Evolutionary conservation across 2,329 filamentous ascomycete genomes (phyloP), one percentile per base, ranked within the genome.

Genomic region (Epichloe bromicola): DNA sequence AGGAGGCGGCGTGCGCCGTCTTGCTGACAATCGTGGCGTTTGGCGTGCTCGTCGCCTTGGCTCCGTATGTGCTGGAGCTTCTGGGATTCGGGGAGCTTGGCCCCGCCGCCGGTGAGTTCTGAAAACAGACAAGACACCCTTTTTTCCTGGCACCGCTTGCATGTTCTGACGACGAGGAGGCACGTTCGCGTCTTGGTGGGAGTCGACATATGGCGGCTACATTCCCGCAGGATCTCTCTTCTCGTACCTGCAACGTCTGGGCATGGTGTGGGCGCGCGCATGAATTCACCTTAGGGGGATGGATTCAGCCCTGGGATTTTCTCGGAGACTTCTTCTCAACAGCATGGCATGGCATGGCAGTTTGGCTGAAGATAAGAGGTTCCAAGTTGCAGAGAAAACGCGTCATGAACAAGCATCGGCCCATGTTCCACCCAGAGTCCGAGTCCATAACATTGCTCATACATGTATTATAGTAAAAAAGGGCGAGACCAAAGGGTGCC

Each of bases 161-260:
- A 7, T 26, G 7, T 26, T 26, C 47, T 41, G 23, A 41, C 40
- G 4, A 2, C 2, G n/a, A 19, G n/a, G 44, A 54, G 52, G 34
- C 42, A 45, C 50, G 12, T 49, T 52, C 36, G 50, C 50, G 5
- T n/a, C 46, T 14, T 52, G 50, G 50, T 52, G 50, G 50, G 38
- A 49, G 46, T 49, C 50, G 7, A 52, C 50, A 0, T 52, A 52
- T 33, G 26, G 17, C 7, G 50, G 46, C 12, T 49, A 42, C 39
- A 39, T 52, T 15, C 46, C 50, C 15, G 46, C 45, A 30, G 46
- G 39, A 20, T 52, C 50, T 3, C 33, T 49, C 20, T 52, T 52
- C 23, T 49, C 50, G 14, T 52, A 20, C 23, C 30, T 52, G 19
- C 23, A 42, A 14, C 47, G 47, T 6, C 14, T 49, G 23, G 39